Evolutionary conservation across 495 filamentous ascomycete species (phyloP).

Genomic region (Massariosphaeria phaeospora): DNA sequence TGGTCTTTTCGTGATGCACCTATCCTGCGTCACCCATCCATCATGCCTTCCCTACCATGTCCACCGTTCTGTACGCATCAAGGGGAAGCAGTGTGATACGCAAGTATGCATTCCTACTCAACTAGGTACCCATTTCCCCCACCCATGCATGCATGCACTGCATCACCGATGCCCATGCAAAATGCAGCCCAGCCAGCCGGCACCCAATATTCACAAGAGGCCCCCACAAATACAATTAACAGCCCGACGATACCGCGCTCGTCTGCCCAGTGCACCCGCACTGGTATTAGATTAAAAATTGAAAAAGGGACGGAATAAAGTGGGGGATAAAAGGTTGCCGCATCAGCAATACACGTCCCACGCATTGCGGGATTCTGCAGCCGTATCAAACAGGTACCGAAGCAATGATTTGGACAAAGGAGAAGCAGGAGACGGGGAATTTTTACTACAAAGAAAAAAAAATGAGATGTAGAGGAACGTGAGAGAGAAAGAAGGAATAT

Average conservation of each 20-base stretch:
- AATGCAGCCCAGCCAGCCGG: not conserved
- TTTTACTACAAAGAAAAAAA: not conserved
- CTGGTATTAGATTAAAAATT: slow-evolving; percentile 28
- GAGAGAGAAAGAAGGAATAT: not conserved
- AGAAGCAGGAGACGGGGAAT: no score
- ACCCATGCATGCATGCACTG: no score
- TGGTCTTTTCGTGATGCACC: no score
- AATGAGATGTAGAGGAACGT: not conserved
- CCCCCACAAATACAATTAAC: slow-evolving; percentile 7
- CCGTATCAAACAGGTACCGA: slow-evolving; percentile 16
- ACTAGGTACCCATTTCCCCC: no score
- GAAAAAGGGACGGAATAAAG: slow-evolving; percentile 13
- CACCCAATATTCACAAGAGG: not conserved
- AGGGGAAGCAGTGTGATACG: no score
- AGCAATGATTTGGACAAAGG: slow-evolving; percentile 1
- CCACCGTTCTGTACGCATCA: no score
- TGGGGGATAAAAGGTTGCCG: slow-evolving; percentile 6
- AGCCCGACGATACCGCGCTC: not conserved
- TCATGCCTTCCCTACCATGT: no score
- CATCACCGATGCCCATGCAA: no score
- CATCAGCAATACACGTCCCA: slow-evolving; percentile 17
- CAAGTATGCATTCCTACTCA: no score
- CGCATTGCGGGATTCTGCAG: not conserved
- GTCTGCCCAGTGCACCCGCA: slow-evolving; percentile 16
- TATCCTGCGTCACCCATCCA: no score